Percentiles rank a stretch among this genome's conserved stretches.
Evolutionary conservation across 208 protist genomes (phyloP).

Genomic region (Wallacemonas sp.): DNA sequence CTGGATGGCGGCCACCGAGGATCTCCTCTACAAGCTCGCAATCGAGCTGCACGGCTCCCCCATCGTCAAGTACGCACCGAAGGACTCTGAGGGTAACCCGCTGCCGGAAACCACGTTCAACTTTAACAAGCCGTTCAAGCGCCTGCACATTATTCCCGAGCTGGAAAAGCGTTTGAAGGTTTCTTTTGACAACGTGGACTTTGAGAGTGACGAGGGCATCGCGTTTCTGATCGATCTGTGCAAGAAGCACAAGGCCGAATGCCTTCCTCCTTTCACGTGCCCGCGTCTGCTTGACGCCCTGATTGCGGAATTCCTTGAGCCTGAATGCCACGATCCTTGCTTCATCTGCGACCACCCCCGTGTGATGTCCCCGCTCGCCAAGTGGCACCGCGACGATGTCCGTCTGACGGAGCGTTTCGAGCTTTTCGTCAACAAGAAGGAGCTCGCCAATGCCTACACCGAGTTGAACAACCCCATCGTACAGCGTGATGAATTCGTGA

Average conservation of each 20-base stretch:
- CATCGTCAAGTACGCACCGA: conserved; percentile 94
- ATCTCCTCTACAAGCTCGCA: conserved; percentile 95
- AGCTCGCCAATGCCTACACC: conserved; percentile 99
- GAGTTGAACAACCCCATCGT: conserved; percentile 99
- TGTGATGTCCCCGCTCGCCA: conserved; percentile 99
- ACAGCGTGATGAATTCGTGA: conserved; percentile 98
- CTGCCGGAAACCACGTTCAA: conserved; percentile 94
- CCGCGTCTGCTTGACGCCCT: conserved; percentile 98
- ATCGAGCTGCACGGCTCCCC: conserved; percentile 93
- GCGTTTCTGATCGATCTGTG: conserved; percentile 91
- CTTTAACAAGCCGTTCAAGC: conserved; percentile 98
- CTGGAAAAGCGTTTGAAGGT: conserved; percentile 92
- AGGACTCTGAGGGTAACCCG: conserved; percentile 82
- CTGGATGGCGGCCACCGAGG: conserved; percentile 98
- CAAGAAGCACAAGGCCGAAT: conserved; percentile 93
- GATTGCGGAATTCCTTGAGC: conserved; percentile 96
- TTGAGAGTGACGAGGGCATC: conserved; percentile 70
- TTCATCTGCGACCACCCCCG: conserved; percentile 99
- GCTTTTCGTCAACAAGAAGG: conserved; percentile 98
- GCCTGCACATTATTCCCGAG: conserved; percentile 95
- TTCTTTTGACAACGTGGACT: conserved; percentile 81
- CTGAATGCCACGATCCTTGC: conserved; percentile 97
- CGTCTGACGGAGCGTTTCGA: conserved; percentile 99
- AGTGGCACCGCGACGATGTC: conserved; percentile 96
- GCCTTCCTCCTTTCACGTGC: conserved; percentile 93